Base-by-base conservation (phyloP, 208 protist species). In the Porcisia deanei region DNA sequence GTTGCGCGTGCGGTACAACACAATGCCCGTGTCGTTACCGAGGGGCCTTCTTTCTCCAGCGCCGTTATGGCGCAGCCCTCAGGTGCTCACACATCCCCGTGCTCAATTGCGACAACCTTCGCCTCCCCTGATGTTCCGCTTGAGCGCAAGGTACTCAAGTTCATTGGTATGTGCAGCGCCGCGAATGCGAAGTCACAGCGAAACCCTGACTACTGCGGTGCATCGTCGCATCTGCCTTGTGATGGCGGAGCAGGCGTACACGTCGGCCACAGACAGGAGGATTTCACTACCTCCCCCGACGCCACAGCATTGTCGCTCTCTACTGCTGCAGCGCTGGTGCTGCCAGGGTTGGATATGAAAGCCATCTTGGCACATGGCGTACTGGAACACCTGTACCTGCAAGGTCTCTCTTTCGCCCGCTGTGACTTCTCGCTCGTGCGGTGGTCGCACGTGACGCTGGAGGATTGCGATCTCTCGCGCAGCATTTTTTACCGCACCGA, bases 271-370 rank as follows among this genome's bases (percentile, higher is more conserved):
- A 14, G 61, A 47, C 1, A 6, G 61, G 20, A 41, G 20, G 20
- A 25, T 25, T 10, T 3, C 39, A 43, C 39, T 3, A 10, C 39
- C 43, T 49, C 55, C 34, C 25, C 68, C 52, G 53, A 55, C 60
- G 10, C 18, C 66, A 43, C 75, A 41, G 71, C 75, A 37, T 20
- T 60, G 63, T 71, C 66, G 0, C 73, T 75, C 25, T 74, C 77
- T 18, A 4, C 71, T 30, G 78, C 77, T 20, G 71, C 82, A 4
- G 80, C 88, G 57, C 71, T 91, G 57, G 71, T 96, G 20, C 77
- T 92, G 37, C 66, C 81, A 2, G 91, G 91, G 8, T 71, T 85
- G 8, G 91, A 96, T 68, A 72, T 91, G 59, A 93, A 92, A 79
- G 89, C 89, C 30, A 52, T 96, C 49, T 52, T 96, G 30, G n/a